phyloP scores from a whole-genome alignment of 2,329 filamentous ascomycete genomes.

The Fusarium buharicum region DNA sequence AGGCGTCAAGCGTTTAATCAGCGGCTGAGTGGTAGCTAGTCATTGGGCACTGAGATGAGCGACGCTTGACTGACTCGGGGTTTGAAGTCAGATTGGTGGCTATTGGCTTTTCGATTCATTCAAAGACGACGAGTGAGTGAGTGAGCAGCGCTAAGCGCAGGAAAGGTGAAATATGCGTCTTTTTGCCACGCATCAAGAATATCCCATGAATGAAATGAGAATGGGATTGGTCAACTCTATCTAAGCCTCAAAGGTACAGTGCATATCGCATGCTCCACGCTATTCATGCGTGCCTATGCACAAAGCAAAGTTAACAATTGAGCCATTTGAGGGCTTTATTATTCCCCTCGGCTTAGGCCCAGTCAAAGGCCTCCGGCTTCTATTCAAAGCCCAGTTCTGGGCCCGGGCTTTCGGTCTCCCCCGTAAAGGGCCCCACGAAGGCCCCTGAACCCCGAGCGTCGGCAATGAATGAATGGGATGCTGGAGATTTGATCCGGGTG shows the following conservation, averaged over 20 bases:
- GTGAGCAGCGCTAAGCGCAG: conserved; percentile 22
- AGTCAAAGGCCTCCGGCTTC: conserved; percentile 21
- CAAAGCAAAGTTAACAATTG: neutral
- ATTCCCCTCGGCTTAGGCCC: conserved; percentile 12
- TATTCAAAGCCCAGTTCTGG: conserved; percentile 7
- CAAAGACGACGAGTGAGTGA: neutral
- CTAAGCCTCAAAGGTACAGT: conserved; percentile 20
- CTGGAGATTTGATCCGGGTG: conserved; percentile 2
- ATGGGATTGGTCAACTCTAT: conserved; percentile 23
- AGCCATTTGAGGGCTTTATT: conserved; percentile 38
- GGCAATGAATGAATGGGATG: conserved; percentile 11
- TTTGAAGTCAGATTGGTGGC: conserved; percentile 29
- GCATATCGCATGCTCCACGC: conserved; percentile 10
- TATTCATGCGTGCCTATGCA: conserved; percentile 6
- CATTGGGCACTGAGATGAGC: conserved; percentile 4
- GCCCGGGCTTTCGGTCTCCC: conserved; percentile 31
- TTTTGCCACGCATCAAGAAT: conserved; percentile 10
- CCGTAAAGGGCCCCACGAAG: conserved; percentile 26
- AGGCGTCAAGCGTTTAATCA: conserved; percentile 30
- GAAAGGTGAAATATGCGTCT: conserved; percentile 3
- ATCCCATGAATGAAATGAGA: conserved; percentile 9
- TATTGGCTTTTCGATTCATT: conserved; percentile 29
- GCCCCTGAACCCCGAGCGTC: conserved; percentile 22
- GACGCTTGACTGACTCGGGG: conserved; percentile 27
- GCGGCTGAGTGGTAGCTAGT: conserved; percentile 16